A percentile compares a stretch with the other conserved stretches of the same genome.
Conservation (phyloP, 2,329 filamentous ascomycete species). For the Verticillium nonalfalfae region DNA sequence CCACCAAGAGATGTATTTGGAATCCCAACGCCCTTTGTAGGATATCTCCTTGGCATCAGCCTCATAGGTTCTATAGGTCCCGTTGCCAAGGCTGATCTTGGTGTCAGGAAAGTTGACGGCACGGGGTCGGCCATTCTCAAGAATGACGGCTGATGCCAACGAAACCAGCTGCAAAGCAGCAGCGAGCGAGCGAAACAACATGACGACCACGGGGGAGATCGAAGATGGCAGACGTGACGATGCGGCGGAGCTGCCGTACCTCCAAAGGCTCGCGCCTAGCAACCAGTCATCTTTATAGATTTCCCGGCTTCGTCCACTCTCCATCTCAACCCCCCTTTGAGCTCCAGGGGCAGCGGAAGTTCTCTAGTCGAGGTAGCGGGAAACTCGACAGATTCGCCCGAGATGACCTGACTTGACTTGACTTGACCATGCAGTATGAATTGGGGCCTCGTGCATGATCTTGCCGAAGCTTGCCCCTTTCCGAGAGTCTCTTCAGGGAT, state of each 20-base stretch:
- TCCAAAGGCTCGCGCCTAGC: not conserved
- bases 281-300: not conserved
- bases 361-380: not conserved
- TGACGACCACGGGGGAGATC: not conserved
- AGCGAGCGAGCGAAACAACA: constrained; percentile 4
- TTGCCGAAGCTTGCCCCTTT: not conserved
- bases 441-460: not conserved
- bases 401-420: not conserved
- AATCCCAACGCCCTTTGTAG: constrained; percentile 59
- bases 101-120: constrained; percentile 33
- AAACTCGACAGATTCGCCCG: not conserved
- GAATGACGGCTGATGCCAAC: constrained; percentile 21
- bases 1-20: constrained; percentile 54
- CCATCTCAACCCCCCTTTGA: not conserved
- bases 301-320: not conserved
- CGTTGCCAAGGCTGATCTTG: constrained; percentile 22
- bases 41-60: constrained; percentile 47
- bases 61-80: constrained; percentile 36
- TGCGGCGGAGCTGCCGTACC: not conserved
- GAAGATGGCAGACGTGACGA: not conserved
- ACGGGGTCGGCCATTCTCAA: constrained; percentile 34
- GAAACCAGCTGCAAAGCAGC: constrained; percentile 14
- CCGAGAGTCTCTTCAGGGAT: not conserved
- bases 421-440: not conserved
- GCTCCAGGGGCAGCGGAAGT: not conserved